These are phyloP conservation scores for Penicillium arizonense DNA, from an alignment of 495 filamentous ascomycete species.

Conservation along the genomic window DNA sequence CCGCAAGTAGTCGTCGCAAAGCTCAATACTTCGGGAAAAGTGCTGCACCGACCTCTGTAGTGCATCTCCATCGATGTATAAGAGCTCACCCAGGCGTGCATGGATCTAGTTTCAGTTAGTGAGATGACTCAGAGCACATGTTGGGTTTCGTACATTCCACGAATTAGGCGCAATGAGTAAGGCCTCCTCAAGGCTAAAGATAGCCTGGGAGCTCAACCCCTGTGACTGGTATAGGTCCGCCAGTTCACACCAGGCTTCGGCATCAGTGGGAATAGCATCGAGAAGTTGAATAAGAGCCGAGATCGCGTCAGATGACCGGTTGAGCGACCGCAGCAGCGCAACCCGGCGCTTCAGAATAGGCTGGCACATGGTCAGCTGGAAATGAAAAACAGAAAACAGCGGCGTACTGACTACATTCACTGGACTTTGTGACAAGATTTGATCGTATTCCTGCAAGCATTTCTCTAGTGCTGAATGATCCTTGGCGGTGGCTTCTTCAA, in stretches of 20 bases:
- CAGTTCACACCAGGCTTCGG: slow-evolving; percentile 92
- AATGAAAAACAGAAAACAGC: background rate
- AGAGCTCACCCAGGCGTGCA: slow-evolving; percentile 79
- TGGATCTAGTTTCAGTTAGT: slow-evolving; percentile 60
- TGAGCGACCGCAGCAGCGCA: slow-evolving; percentile 73
- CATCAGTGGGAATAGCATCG: slow-evolving; percentile 82
- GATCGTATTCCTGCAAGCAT: slow-evolving; percentile 74
- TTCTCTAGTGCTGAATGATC: slow-evolving; percentile 59
- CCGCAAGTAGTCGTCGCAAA: slow-evolving; percentile 88
- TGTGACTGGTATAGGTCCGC: slow-evolving; percentile 78
- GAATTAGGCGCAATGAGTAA: slow-evolving; percentile 86
- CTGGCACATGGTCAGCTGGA: slow-evolving; percentile 39
- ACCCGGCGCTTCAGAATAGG: slow-evolving; percentile 83
- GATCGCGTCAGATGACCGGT: slow-evolving; percentile 67
- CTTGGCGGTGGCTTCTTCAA: slow-evolving; percentile 79
- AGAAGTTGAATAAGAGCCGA: slow-evolving; percentile 70
- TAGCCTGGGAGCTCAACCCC: slow-evolving; percentile 74
- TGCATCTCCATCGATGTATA: slow-evolving; percentile 57
- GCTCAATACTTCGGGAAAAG: slow-evolving; percentile 86
- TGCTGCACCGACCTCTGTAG: slow-evolving; percentile 72
- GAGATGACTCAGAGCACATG: background rate
- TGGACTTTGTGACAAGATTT: slow-evolving; percentile 67
- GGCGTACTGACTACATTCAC: slow-evolving; percentile 69
- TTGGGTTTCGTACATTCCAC: slow-evolving; percentile 71
- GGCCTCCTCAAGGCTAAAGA: slow-evolving; percentile 89